Percentiles rank a stretch among this genome's conserved stretches.
Conservation (phyloP, 768 basidiomycete species). For the Phaeolepiota aurea region DNA sequence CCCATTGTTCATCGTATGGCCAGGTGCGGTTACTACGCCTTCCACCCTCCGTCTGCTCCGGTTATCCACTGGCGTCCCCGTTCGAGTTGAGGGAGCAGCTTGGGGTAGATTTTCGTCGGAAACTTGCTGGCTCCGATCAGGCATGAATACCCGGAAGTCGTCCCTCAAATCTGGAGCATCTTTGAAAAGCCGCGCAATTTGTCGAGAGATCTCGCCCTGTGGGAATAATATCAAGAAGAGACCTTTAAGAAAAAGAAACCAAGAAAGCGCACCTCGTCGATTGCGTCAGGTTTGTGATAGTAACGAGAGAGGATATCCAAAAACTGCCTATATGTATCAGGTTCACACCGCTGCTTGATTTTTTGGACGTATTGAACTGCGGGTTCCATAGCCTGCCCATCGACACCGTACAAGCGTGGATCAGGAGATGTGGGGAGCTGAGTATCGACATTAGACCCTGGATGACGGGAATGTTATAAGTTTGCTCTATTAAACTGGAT, state of each 20-base stretch:
- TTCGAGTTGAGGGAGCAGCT: constrained; percentile 17
- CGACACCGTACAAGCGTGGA: constrained; percentile 22
- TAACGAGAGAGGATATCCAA: constrained; percentile 66
- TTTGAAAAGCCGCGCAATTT: constrained; percentile 64
- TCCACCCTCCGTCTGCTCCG: constrained; percentile 41
- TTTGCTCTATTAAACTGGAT: too few species aligned
- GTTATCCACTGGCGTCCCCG: constrained; percentile 24
- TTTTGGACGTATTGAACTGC: constrained; percentile 95
- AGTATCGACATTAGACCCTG: constrained; percentile 2
- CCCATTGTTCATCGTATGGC: constrained; percentile 11
- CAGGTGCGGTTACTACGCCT: constrained; percentile 20
- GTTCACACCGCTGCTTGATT: constrained; percentile 90
- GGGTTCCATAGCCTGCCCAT: constrained; percentile 49
- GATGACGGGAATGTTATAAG: too few species aligned
- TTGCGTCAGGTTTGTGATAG: constrained; percentile 49
- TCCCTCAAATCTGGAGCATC: constrained; percentile 67
- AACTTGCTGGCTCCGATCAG: constrained; percentile 43
- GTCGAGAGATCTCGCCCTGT: constrained; percentile 60
- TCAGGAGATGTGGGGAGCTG: constrained; percentile 21
- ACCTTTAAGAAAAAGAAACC: neutral
- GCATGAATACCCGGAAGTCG: constrained; percentile 73
- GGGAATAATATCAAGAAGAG: neutral
- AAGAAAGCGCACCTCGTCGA: constrained; percentile 41
- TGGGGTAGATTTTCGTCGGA: constrained; percentile 35
- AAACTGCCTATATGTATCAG: constrained; percentile 79